A percentile compares a stretch with the other conserved stretches of the same genome.
Evolutionary conservation across 2,329 filamentous ascomycete genomes (phyloP).

Genomic region (Rhytidhysteron rufulum): DNA sequence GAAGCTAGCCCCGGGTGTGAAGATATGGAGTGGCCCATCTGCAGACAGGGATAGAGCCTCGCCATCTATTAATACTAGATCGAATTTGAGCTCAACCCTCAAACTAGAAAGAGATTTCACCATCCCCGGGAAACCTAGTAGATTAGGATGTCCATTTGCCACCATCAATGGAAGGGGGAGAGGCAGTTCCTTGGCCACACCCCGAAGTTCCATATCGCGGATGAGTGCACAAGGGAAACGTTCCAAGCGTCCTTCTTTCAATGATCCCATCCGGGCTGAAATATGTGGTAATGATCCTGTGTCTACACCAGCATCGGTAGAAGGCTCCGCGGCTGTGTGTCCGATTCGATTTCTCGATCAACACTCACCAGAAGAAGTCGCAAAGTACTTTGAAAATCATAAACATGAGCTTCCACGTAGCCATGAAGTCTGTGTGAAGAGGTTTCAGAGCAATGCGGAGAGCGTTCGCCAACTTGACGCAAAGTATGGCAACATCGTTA

Average conservation of each 20-base stretch:
- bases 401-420: slow-evolving; percentile 93
- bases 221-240: slow-evolving; percentile 31
- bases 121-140: slow-evolving; percentile 74
- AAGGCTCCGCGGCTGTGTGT: slow-evolving; percentile 60
- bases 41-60: slow-evolving; percentile 22
- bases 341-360: slow-evolving; percentile 91
- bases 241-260: slow-evolving; percentile 40
- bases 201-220: slow-evolving; percentile 37
- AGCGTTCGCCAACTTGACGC: slow-evolving; percentile 85
- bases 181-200: slow-evolving; percentile 42
- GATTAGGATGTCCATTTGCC: slow-evolving; percentile 77
- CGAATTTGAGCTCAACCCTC: slow-evolving; percentile 37
- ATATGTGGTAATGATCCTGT: slow-evolving; percentile 40
- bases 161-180: slow-evolving; percentile 42
- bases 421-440: slow-evolving; percentile 85
- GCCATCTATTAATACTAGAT: slow-evolving; percentile 20
- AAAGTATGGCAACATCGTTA: slow-evolving; percentile 88
- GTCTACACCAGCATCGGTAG: slow-evolving; percentile 44
- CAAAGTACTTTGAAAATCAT: slow-evolving; percentile 88
- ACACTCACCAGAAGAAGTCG: slow-evolving; percentile 89
- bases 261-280: slow-evolving; percentile 40
- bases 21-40: slow-evolving; percentile 40
- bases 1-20: slow-evolving; percentile 26
- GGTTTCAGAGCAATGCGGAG: slow-evolving; percentile 82
- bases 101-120: slow-evolving; percentile 85